phyloP scores from a whole-genome alignment of 306 rosid genomes.

The Trifolium subterraneum region DNA sequence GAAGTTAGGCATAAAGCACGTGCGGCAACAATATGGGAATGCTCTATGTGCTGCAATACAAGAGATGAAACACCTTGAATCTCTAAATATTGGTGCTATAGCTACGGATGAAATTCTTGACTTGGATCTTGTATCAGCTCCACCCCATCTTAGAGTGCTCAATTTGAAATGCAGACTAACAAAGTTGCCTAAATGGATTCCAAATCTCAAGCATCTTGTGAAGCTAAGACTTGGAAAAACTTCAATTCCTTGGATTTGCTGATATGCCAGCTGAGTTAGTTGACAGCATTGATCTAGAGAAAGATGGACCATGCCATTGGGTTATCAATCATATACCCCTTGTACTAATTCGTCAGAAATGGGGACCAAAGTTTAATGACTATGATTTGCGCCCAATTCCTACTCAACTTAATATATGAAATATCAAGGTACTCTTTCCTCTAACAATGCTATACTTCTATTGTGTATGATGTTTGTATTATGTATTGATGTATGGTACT shows the following conservation, averaged over 20 bases:
- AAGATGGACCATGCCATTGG: background rate
- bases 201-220: constrained; percentile 33
- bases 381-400: constrained; percentile 8
- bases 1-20: constrained; percentile 34
- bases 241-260: constrained; percentile 9
- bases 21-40: constrained; percentile 20
- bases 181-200: constrained; percentile 38
- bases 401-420: background rate
- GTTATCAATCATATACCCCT: constrained; percentile 13
- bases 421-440: constrained; percentile 1
- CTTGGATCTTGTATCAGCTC: constrained; percentile 3
- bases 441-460: background rate
- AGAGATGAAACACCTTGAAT: constrained; percentile 39
- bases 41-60: constrained; percentile 19
- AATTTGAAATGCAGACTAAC: constrained; percentile 6
- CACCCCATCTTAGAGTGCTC: too few relatives aligned
- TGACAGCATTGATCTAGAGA: constrained; percentile 16
- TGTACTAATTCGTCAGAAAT: background rate
- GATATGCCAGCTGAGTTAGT: constrained; percentile 4
- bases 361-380: background rate
- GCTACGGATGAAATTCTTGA: constrained; percentile 33
- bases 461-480: background rate
- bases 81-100: background rate
- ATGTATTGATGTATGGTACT: too few relatives aligned
- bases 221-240: background rate